Conservation (phyloP, 805 yeast species). For the Myxozyma melibiosi region DNA sequence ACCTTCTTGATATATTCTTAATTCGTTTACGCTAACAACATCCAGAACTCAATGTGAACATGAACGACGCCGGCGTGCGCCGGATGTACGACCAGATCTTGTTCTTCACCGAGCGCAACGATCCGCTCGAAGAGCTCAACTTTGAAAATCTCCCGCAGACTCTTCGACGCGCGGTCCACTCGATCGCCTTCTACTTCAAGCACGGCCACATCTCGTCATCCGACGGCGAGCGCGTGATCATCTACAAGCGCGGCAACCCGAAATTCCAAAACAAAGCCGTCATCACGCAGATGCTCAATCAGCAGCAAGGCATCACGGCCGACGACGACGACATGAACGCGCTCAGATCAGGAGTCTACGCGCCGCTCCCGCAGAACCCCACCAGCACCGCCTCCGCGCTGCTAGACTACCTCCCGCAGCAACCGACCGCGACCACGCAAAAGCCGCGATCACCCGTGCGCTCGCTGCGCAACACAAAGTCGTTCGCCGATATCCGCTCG, state of each 20-base stretch:
- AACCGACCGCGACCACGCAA: not conserved
- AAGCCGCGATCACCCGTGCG: conserved; percentile 20
- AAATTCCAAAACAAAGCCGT: conserved; percentile 12
- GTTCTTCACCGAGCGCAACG: conserved; percentile 20
- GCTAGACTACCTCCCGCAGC: conserved; percentile 13
- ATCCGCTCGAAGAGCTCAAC: conserved; percentile 20
- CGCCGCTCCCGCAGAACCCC: conserved; percentile 11
- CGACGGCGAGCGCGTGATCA: conserved; percentile 15
- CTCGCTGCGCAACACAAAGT: conserved; percentile 36
- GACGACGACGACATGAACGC: not conserved
- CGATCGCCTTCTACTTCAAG: conserved; percentile 15
- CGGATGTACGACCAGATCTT: conserved; percentile 18
- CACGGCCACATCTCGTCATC: conserved; percentile 15
- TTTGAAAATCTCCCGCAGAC: conserved; percentile 18
- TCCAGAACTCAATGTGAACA: conserved; percentile 20
- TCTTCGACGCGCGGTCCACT: conserved; percentile 17
- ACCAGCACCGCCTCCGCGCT: conserved; percentile 18
- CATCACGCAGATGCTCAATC: conserved; percentile 4
- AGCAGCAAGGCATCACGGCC: not conserved
- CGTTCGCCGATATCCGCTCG: conserved; percentile 43
- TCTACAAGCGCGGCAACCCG: conserved; percentile 20
- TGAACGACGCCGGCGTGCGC: conserved; percentile 21
- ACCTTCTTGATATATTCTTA: too few species aligned
- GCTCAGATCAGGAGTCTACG: conserved; percentile 14
- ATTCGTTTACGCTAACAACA: not conserved